A percentile compares a stretch with the other conserved stretches of the same genome.
Conservation (phyloP, 1,284 basidiomycete species). For the Trichosporon coremiiforme region DNA sequence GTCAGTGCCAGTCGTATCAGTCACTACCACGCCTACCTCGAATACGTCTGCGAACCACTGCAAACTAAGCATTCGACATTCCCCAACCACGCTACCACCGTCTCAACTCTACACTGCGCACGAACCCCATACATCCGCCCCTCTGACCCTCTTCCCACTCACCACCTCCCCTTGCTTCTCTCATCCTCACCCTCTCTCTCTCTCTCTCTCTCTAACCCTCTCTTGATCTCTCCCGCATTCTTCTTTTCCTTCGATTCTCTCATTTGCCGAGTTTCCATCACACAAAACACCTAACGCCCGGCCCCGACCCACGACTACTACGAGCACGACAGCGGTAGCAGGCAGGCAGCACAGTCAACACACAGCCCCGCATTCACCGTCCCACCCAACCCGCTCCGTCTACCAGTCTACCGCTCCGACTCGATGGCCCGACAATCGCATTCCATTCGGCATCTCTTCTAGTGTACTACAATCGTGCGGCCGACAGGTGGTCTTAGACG, state of each 20-base stretch:
- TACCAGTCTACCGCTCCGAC: background rate
- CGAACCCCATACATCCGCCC: background rate
- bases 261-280: background rate
- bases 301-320: background rate
- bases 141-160: background rate
- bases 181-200: too few species aligned
- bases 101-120: background rate
- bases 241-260: conserved; percentile 3
- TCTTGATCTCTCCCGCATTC: background rate
- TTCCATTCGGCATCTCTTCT: background rate
- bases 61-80: conserved; percentile 1
- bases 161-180: background rate
- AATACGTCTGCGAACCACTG: background rate
- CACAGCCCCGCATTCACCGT: background rate
- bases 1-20: too few species aligned
- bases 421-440: conserved; percentile 3
- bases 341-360: too few species aligned
- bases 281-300: background rate
- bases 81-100: background rate
- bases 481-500: conserved; percentile 10
- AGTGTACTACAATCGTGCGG: conserved; percentile 8
- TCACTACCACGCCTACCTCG: too few species aligned
- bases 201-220: background rate
- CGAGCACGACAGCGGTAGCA: too few species aligned
- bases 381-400: too few species aligned